Evolutionary conservation across 768 basidiomycete genomes (phyloP), one percentile per base, ranked within the genome.

Genomic region (Kwoniella dendrophila): DNA sequence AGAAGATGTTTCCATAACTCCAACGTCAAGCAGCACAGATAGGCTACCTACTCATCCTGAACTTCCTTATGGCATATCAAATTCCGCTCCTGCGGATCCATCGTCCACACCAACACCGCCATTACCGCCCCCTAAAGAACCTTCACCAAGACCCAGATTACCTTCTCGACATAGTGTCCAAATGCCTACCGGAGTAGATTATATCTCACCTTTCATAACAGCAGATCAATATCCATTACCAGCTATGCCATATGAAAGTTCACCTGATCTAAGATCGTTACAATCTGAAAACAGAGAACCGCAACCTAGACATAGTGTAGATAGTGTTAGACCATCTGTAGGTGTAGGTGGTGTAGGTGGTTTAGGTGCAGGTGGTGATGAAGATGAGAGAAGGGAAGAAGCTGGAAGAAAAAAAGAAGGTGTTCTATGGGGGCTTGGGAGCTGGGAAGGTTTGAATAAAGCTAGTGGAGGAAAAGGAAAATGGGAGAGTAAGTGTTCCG

Each of bases 401-500:
- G 74, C 68, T 1, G 78, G 78, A 18, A 60, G 76, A 47, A 77
- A 77, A 67, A 73, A 71, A 51, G 78, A 79, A 61, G 78, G 78
- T n/a, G 67, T 79, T 16, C 47, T 79, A 8, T 79, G 78, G 78
- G 73, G 71, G 50, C 49, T 68, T 16, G 76, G 78, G 2, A 65
- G 62, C 3, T 79, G 78, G 78, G 78, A 79, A 44, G 76, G 71
- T 11, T 60, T 79, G 33, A 71, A 69, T 29, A 69, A 68, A 33
- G 60, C 51, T 14, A 63, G 66, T 14, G 59, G 64, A 2, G 56
- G 64, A 5, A 78, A 75, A 49, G 66, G 63, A 20, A 77, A 73
- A 58, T 79, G 76, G 76, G 78, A 79, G 56, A 77, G 74, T 75
- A 56, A 72, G 74, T 75, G 4, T n/a, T n/a, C n/a, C n/a, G n/a